These are phyloP conservation scores for Mycena latifolia DNA, from an alignment of 768 basidiomycete genomes.

Conservation along the genomic window DNA sequence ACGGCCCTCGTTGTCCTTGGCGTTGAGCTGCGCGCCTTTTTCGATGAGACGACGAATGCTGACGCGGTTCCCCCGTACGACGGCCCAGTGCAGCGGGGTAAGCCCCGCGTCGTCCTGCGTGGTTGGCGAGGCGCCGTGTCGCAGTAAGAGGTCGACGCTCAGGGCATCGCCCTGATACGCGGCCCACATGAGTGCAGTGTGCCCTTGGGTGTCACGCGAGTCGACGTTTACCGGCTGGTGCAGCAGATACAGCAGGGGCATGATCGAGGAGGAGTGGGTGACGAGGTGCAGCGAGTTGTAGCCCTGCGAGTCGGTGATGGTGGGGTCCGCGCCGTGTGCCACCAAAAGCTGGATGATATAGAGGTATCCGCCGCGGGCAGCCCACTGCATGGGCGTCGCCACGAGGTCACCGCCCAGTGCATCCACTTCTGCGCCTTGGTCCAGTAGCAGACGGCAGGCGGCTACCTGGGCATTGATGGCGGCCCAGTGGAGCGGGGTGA, in stretches of 20 bases:
- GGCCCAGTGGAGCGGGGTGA: constrained; percentile 98
- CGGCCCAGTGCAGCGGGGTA: constrained; percentile 96
- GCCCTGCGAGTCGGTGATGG: constrained; percentile 91
- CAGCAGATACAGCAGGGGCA: constrained; percentile 92
- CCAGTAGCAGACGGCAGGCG: constrained; percentile 88
- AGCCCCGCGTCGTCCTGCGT: constrained; percentile 86
- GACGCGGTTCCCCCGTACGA: constrained; percentile 92
- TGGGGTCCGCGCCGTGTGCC: constrained; percentile 92
- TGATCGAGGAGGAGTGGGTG: constrained; percentile 93
- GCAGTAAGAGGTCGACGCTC: constrained; percentile 90
- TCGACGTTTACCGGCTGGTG: constrained; percentile 96
- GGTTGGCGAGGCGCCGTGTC: constrained; percentile 86
- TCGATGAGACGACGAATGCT: constrained; percentile 89
- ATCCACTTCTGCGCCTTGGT: constrained; percentile 95
- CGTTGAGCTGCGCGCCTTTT: constrained; percentile 84
- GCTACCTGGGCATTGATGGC: constrained; percentile 96
- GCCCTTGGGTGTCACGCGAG: constrained; percentile 90
- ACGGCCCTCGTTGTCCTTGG: constrained; percentile 86
- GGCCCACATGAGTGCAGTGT: constrained; percentile 98
- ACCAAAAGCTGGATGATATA: constrained; percentile 95
- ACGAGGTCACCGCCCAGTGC: constrained; percentile 93
- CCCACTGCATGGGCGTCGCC: constrained; percentile 98
- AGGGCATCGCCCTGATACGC: constrained; percentile 98
- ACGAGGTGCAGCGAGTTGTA: constrained; percentile 97
- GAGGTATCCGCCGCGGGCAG: constrained; percentile 95